Percentiles rank a stretch among this genome's conserved stretches.
These are phyloP conservation scores for Acanthamoeba triangularis DNA, from an alignment of 208 protist genomes.

Conservation along the genomic window DNA sequence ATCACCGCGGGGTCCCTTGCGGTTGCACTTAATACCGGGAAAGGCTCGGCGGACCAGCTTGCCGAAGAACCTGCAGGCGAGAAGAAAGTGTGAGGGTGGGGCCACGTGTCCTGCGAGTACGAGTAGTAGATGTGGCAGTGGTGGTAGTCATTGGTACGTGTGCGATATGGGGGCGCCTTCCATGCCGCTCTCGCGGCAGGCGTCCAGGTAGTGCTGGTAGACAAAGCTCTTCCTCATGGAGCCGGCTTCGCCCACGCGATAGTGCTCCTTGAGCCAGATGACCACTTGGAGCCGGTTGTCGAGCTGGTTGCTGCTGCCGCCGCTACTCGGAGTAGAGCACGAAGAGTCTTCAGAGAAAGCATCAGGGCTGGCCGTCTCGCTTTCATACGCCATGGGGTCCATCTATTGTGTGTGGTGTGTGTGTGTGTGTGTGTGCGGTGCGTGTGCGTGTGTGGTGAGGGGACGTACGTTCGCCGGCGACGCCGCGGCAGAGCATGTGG, in stretches of 20 bases:
- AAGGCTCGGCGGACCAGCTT: not conserved
- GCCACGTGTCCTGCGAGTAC: too few species aligned
- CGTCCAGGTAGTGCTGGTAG: conserved; percentile 48
- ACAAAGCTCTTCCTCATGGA: conserved; percentile 9
- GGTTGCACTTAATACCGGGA: not conserved
- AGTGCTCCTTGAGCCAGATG: conserved; percentile 37
- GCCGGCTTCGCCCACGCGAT: not conserved
- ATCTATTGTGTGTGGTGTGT: too few species aligned
- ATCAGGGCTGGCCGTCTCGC: too few species aligned
- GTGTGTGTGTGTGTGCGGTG: too few species aligned
- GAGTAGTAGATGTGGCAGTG: too few species aligned
- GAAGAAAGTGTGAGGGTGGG: too few species aligned
- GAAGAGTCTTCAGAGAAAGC: too few species aligned
- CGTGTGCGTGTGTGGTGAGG: not conserved
- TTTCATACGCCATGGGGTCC: too few species aligned
- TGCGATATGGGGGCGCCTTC: not conserved
- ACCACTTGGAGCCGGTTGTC: conserved; percentile 23
- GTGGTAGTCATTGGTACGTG: not conserved
- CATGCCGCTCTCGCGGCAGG: conserved; percentile 1
- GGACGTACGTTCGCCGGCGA: not conserved
- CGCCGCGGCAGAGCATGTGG: conserved; percentile 23
- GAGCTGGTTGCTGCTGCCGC: not conserved
- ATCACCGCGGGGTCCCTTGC: not conserved
- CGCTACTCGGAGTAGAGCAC: too few species aligned
- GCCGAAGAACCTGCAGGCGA: not conserved